Evolutionary conservation across 2,329 filamentous ascomycete genomes (phyloP).

Genomic region (Cladosporium sp.): DNA sequence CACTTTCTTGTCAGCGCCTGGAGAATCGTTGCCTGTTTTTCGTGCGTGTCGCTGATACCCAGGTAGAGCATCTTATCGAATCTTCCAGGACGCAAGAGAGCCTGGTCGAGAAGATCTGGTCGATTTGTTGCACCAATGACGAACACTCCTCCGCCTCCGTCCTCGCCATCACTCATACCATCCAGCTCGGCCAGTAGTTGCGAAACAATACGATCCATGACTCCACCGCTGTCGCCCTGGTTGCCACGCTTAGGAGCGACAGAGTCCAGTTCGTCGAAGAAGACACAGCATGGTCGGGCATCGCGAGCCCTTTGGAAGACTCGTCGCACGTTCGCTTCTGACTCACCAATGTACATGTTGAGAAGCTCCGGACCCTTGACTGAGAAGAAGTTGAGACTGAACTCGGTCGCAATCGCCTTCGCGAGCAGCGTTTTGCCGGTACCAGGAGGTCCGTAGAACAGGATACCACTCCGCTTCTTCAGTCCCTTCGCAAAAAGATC

Average conservation of each 20-base stretch:
- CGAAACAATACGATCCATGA: constrained; percentile 96
- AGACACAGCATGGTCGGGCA: constrained; percentile 82
- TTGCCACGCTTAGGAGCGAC: constrained; percentile 96
- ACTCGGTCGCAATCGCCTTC: constrained; percentile 90
- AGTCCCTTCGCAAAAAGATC: constrained; percentile 95
- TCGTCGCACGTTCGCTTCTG: constrained; percentile 82
- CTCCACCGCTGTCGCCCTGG: constrained; percentile 92
- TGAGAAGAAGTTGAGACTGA: constrained; percentile 90
- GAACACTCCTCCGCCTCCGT: constrained; percentile 78
- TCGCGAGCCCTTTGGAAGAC: constrained; percentile 86
- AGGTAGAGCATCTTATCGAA: constrained; percentile 99
- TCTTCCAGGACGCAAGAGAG: constrained; percentile 78
- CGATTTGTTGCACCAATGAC: constrained; percentile 96
- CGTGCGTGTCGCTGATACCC: constrained; percentile 91
- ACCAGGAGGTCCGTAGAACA: constrained; percentile 87
- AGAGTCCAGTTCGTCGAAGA: constrained; percentile 89
- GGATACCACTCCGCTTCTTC: constrained; percentile 92
- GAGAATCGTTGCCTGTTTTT: constrained; percentile 91
- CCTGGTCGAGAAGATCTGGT: constrained; percentile 87
- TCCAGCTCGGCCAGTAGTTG: constrained; percentile 93
- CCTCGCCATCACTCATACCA: constrained; percentile 92
- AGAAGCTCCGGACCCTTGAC: constrained; percentile 88
- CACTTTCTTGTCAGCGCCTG: constrained; percentile 93
- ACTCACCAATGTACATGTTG: constrained; percentile 96
- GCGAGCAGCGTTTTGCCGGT: constrained; percentile 90